Evolutionary conservation across 2,329 filamentous ascomycete species (phyloP), one percentile per base, ranked within the genome.

Genomic region (Leptographium radiaticola): DNA sequence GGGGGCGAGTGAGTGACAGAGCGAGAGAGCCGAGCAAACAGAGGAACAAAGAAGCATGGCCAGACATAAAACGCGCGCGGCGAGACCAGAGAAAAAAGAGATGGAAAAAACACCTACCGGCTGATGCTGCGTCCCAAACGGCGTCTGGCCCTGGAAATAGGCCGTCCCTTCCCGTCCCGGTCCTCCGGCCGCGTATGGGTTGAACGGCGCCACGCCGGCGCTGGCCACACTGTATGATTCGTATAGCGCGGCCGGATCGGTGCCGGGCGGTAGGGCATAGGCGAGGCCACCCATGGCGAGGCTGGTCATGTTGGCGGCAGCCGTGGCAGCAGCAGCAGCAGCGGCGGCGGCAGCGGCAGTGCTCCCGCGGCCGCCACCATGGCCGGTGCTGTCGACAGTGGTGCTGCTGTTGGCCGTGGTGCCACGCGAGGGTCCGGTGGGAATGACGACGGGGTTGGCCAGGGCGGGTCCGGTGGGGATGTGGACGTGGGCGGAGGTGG

Each of bases 181-280:
- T 20, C 72, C 72, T 50, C 80, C 77, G 56, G 93, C 86, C 61
- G 83, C 81, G 67, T 95, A 96, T 2, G 89, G 88, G 61, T 88
- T 89, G 58, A 75, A 82, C 46, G 75, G 79, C 30, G 49, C 44
- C 1, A 51, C 6, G 1, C 43, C 49, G 2, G 54, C 52, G 7
- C 45, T 38, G 9, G 51, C 53, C 4, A 52, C 49, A 8, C 30
- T 43, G 15, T 38, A 59, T 7, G 54, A 31, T 7, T 59, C 58
- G 30, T 49, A 59, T 10, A 59, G 39, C 12, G 49, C 51, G 18
- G 42, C 38, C 8, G 58, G 55, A 13, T 59, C 57, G 18, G 36
- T 30, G 16, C 52, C 52, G 0, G 53, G 54, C 1, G 49, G 39
- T 38, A 59, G 45, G 6, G 51, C 52, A 18, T 49, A 57, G 31